A percentile compares a stretch with the other conserved stretches of the same genome.
phyloP scores from a whole-genome alignment of 2,329 filamentous ascomycete species.

The Ascosphaera acerosa region DNA sequence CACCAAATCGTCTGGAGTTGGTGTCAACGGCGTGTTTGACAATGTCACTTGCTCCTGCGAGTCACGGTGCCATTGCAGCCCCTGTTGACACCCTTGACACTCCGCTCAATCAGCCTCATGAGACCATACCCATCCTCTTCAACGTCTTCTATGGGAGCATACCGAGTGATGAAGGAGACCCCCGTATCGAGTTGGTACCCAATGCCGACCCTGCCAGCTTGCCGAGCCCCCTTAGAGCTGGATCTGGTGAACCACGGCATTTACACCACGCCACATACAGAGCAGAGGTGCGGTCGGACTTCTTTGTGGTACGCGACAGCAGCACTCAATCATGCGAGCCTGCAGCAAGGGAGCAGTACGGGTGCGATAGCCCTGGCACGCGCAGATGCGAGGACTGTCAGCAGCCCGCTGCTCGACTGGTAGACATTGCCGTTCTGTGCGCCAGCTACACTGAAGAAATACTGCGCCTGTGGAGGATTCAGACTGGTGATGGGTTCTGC shows the following conservation, averaged over 20 bases:
- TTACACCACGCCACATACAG: conserved; percentile 2
- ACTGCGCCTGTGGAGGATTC: conserved; percentile 3
- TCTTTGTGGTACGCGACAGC: neutral
- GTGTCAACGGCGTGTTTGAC: too few relatives aligned
- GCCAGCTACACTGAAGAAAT: conserved; percentile 3
- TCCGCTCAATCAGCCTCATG: too few relatives aligned
- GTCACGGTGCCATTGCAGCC: too few relatives aligned
- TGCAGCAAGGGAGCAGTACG: neutral
- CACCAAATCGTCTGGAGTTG: too few relatives aligned
- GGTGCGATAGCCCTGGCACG: conserved; percentile 2
- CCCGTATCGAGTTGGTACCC: too few relatives aligned
- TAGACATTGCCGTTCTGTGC: conserved; percentile 4
- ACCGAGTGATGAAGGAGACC: too few relatives aligned
- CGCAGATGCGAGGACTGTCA: conserved; percentile 1
- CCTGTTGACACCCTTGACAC: too few relatives aligned
- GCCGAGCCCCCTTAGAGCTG: conserved; percentile 2
- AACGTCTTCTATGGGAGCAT: conserved; percentile 6
- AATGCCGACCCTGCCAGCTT: neutral
- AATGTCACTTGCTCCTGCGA: too few relatives aligned
- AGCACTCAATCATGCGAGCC: neutral
- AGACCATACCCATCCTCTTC: conserved; percentile 4
- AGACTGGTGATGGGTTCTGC: conserved; percentile 4
- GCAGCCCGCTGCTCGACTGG: conserved; percentile 2
- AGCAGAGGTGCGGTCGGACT: neutral
- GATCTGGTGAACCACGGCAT: conserved; percentile 3